These are phyloP conservation scores for Setomelanomma holmii DNA, from an alignment of 2,329 filamentous ascomycete species.

Conservation along the genomic window DNA sequence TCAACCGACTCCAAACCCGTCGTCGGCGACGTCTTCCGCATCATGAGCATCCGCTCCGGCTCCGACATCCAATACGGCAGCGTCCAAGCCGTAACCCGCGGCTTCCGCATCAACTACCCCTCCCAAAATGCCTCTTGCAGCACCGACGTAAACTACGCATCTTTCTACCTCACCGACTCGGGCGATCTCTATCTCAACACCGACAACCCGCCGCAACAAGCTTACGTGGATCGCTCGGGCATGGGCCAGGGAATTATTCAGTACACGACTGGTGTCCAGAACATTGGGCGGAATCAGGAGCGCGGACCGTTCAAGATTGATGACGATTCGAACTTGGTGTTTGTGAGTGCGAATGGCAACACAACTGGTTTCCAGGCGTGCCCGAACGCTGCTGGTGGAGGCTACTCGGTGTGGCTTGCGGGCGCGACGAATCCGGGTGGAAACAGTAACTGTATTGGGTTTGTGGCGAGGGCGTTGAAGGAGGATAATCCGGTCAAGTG, in stretches of 20 bases:
- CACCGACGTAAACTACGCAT: constrained; percentile 49
- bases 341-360: constrained; percentile 38
- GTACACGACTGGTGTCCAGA: constrained; percentile 58
- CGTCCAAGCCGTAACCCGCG: constrained; percentile 55
- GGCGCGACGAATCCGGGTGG: constrained; percentile 20
- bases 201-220: constrained; percentile 52
- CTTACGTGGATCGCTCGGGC: constrained; percentile 63
- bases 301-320: constrained; percentile 58
- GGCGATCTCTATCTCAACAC: constrained; percentile 56
- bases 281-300: constrained; percentile 54
- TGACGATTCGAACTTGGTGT: constrained; percentile 53
- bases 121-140: constrained; percentile 58
- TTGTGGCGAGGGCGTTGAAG: constrained; percentile 33
- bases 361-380: constrained; percentile 60
- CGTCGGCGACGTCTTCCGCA: constrained; percentile 50
- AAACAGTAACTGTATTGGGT: constrained; percentile 43
- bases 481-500: constrained; percentile 17
- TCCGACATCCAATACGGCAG: constrained; percentile 56
- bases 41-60: constrained; percentile 59
- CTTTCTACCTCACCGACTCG: constrained; percentile 57
- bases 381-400: constrained; percentile 54
- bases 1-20: constrained; percentile 9
- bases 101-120: constrained; percentile 53
- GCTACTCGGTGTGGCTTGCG: constrained; percentile 42
- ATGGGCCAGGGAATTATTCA: constrained; percentile 64